Conservation (phyloP, 192 early-diverging fungal genomes). For the Coemansia sp. region DNA sequence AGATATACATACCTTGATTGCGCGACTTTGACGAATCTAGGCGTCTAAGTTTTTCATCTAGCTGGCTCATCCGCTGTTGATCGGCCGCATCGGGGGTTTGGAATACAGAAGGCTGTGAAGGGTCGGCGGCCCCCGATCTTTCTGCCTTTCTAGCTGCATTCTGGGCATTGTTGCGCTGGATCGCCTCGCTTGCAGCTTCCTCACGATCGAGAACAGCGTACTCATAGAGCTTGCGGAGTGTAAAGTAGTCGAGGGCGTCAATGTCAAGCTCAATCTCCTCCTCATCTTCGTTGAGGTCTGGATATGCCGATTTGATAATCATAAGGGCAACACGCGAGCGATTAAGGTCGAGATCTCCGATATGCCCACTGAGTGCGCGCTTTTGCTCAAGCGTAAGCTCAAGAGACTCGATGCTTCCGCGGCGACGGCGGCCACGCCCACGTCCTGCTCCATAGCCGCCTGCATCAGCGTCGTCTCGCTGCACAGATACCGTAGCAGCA, state of each 20-base stretch:
- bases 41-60: conserved; percentile 54
- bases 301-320: conserved; percentile 55
- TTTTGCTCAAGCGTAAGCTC: conserved; percentile 85
- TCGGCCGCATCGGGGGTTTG: conserved; percentile 24
- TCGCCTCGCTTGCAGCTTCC: conserved; percentile 52
- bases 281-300: conserved; percentile 59
- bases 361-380: conserved; percentile 65
- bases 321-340: conserved; percentile 45
- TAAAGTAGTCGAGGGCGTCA: conserved; percentile 79
- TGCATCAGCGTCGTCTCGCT: conserved; percentile 22
- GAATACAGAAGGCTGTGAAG: conserved; percentile 45
- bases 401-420: conserved; percentile 50
- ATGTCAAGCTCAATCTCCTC: conserved; percentile 97
- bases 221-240: conserved; percentile 81
- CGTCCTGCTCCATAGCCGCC: conserved; percentile 13
- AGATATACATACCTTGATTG: conserved; percentile 24
- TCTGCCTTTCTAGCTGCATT: conserved; percentile 53
- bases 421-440: conserved; percentile 39
- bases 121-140: conserved; percentile 49
- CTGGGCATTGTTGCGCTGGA: conserved; percentile 48
- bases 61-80: conserved; percentile 38
- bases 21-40: conserved; percentile 45
- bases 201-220: conserved; percentile 69
- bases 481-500: neutral
- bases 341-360: conserved; percentile 39